Evolutionary conservation across 1,284 basidiomycete genomes (phyloP).

Genomic region (Ceratobasidium papillatum): DNA sequence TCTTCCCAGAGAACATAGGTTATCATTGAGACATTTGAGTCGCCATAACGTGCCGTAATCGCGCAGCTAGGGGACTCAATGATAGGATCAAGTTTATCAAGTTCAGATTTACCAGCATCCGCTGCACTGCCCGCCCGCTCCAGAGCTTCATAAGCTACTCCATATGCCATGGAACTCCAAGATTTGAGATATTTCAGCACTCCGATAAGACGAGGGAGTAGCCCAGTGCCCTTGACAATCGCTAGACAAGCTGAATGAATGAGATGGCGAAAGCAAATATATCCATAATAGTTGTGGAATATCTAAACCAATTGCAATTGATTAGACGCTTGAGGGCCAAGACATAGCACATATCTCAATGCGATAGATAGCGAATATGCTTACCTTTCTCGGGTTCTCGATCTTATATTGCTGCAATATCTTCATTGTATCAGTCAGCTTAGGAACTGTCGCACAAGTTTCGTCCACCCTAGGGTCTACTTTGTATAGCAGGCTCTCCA

Average conservation of each 20-base stretch:
- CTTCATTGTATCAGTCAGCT: neutral
- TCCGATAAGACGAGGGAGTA: too few species aligned
- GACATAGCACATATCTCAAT: neutral
- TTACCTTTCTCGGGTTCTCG: neutral
- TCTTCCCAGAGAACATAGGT: neutral
- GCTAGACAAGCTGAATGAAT: too few species aligned
- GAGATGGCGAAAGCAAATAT: too few species aligned
- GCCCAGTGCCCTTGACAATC: too few species aligned
- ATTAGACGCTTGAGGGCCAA: too few species aligned
- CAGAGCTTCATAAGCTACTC: neutral
- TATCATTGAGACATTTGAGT: neutral
- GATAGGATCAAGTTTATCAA: neutral
- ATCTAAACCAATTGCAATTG: too few species aligned
- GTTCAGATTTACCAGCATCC: neutral
- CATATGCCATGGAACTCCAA: neutral
- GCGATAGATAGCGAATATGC: neutral
- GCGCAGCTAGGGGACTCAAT: neutral
- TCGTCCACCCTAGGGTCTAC: neutral
- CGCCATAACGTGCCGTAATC: neutral
- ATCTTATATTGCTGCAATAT: neutral
- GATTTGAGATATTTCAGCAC: neutral
- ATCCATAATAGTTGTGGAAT: too few species aligned
- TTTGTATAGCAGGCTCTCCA: neutral
- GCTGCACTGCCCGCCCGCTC: neutral
- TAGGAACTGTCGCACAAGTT: neutral